phyloP scores from a whole-genome alignment of 164 flowering plant species.

The Sextonia rubra region DNA sequence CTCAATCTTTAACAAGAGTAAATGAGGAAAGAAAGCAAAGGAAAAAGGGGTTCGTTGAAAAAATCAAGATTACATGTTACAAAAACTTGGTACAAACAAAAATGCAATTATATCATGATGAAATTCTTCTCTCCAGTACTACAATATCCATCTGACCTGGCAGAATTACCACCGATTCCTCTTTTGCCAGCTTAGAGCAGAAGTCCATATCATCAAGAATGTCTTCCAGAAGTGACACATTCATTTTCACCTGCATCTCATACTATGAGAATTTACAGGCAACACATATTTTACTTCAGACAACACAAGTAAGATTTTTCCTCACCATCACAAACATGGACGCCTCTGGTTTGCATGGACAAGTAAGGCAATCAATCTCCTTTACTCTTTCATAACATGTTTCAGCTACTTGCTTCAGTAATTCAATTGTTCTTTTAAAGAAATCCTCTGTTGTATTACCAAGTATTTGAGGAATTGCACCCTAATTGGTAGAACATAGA shows the following conservation, averaged over 20 bases:
- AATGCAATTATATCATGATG: neutral
- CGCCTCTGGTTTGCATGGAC: slow-evolving; percentile 50
- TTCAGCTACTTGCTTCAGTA: slow-evolving; percentile 47
- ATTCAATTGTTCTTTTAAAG: slow-evolving; percentile 38
- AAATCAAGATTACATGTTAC: neutral
- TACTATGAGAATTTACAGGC: neutral
- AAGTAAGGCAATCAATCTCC: slow-evolving; percentile 25
- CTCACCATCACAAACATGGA: slow-evolving; percentile 69
- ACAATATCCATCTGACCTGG: slow-evolving; percentile 45
- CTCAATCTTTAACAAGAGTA: neutral
- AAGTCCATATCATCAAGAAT: slow-evolving; percentile 83
- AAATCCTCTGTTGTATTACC: slow-evolving; percentile 14
- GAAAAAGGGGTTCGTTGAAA: neutral
- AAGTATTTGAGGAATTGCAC: no score
- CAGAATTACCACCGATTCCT: slow-evolving; percentile 71
- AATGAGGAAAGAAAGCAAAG: no score
- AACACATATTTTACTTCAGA: neutral
- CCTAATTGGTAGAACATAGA: no score
- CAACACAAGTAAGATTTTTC: neutral
- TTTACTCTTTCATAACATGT: slow-evolving; percentile 43
- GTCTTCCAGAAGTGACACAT: slow-evolving; percentile 46
- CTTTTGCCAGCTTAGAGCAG: slow-evolving; percentile 71
- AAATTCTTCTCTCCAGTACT: neutral
- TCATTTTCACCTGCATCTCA: slow-evolving; percentile 49
- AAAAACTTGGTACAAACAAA: neutral